Evolutionary conservation across 208 protist genomes (phyloP), one percentile per base, ranked within the genome.

Genomic region (Leishmania mexicana): DNA sequence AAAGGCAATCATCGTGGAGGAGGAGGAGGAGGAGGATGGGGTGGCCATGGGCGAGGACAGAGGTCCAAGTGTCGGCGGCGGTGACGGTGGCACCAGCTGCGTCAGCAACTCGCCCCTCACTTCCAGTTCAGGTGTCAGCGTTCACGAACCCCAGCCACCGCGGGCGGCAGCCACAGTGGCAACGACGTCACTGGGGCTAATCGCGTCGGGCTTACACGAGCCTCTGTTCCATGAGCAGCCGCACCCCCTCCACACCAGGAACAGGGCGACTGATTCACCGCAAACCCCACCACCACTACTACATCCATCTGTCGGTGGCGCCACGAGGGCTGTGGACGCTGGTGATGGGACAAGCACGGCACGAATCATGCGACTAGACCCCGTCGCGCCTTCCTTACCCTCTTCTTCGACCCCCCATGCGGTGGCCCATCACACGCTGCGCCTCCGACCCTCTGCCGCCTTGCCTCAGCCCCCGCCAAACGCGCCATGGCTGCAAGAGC

Each of bases 401-500:
- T 60, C 72, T 35, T 74, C 68, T 28, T 49, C 45, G 45, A 8
- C 47, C 28, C 49, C 72, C 31, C 47, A 35, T 38, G 49, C 21
- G 21, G 72, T 45, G 72, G 2, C 72, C 6, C 72, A 42, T 42
- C 81, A 75, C 76, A 81, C 76, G 45, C 76, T 85, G 60, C 81
- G 71, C 21, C 76, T 85, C 21, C 81, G 64, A 11, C 68, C 81
- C 68, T 40, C 24, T 7, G 11, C 24, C 38, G 28, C 40, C 58
- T 17, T 68, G 51, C n/a, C 19, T 11, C 51, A 35, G 57, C 54
- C 58, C 38, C 54, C 45, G 6, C n/a, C 79, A 10, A 3, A 35
- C 10, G 11, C 54, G 24, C 75, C 28, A 24, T 54, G 31, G 58
- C 71, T 42, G 10, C 42, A 53, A 11, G 60, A 31, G 42, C 40